These are phyloP conservation scores for Cyclanthera cordifolia DNA, from an alignment of 306 rosid species.

Conservation along the genomic window DNA sequence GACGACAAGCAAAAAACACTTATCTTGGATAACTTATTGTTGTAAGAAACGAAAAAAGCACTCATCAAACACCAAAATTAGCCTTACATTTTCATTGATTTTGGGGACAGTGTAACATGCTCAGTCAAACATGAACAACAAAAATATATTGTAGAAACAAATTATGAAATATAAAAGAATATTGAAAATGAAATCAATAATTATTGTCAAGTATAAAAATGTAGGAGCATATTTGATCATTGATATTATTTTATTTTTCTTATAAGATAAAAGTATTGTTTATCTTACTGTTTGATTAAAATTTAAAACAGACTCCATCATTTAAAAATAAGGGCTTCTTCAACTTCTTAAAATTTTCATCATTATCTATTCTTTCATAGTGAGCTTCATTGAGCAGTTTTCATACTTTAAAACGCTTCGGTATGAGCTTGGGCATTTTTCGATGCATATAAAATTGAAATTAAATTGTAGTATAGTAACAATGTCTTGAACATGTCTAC, in stretches of 20 bases:
- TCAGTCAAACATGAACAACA: neutral
- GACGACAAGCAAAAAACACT: neutral
- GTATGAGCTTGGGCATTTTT: neutral
- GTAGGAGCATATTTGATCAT: neutral
- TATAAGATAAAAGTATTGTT: neutral
- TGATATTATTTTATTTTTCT: neutral
- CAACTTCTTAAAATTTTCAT: neutral
- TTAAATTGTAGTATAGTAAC: neutral
- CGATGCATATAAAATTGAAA: neutral
- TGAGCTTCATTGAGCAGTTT: neutral
- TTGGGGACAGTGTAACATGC: neutral
- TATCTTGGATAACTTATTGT: too few relatives aligned
- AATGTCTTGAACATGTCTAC: neutral
- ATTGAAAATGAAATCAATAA: neutral
- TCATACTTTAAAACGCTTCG: neutral
- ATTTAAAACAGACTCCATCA: neutral
- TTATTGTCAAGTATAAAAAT: neutral
- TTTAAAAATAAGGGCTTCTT: neutral
- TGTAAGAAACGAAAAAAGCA: neutral
- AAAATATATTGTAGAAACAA: neutral
- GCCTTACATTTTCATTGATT: neutral
- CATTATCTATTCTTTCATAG: neutral
- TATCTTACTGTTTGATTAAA: neutral
- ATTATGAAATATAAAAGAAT: neutral
- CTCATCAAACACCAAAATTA: neutral